Evolutionary conservation across 805 yeast species (phyloP).

Genomic region (Brettanomyces naardenensis): DNA sequence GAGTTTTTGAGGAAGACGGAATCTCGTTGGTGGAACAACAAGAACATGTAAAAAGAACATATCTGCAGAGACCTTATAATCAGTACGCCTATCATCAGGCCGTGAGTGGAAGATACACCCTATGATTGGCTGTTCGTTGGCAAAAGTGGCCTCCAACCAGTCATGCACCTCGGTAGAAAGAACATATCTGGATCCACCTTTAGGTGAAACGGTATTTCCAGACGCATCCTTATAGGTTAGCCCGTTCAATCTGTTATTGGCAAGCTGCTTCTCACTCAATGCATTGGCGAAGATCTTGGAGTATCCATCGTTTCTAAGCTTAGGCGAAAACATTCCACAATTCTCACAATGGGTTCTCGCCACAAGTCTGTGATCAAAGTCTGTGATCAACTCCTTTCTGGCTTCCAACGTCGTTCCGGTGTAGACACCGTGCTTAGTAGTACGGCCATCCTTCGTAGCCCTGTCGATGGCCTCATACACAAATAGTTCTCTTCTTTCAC

Average conservation of each 20-base stretch:
- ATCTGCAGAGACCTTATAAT: slow-evolving; percentile 52
- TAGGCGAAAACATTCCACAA: slow-evolving; percentile 93
- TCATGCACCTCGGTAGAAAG: slow-evolving; percentile 82
- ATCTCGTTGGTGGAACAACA: slow-evolving; percentile 94
- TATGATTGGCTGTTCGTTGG: slow-evolving; percentile 59
- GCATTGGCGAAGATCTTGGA: slow-evolving; percentile 88
- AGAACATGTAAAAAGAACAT: slow-evolving; percentile 84
- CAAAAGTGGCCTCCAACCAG: slow-evolving; percentile 67
- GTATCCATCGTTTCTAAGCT: slow-evolving; percentile 90
- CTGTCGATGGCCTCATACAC: slow-evolving; percentile 64
- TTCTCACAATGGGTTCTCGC: slow-evolving; percentile 87
- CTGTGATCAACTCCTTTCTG: slow-evolving; percentile 64
- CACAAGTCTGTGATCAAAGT: slow-evolving; percentile 65
- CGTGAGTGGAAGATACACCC: slow-evolving; percentile 75
- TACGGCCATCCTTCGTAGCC: slow-evolving; percentile 71
- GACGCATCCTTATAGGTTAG: slow-evolving; percentile 11
- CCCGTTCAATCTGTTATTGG: slow-evolving; percentile 67
- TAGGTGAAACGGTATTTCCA: slow-evolving; percentile 39
- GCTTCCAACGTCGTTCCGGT: slow-evolving; percentile 86
- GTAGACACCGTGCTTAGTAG: slow-evolving; percentile 56
- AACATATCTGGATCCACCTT: slow-evolving; percentile 75
- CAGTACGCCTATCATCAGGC: slow-evolving; percentile 32
- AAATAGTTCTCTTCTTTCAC: slow-evolving; percentile 54
- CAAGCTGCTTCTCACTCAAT: slow-evolving; percentile 69
- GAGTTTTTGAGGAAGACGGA: slow-evolving; percentile 90